phyloP scores from a whole-genome alignment of 352 stramenopile genomes.

The Pythium vanterpoolii region DNA sequence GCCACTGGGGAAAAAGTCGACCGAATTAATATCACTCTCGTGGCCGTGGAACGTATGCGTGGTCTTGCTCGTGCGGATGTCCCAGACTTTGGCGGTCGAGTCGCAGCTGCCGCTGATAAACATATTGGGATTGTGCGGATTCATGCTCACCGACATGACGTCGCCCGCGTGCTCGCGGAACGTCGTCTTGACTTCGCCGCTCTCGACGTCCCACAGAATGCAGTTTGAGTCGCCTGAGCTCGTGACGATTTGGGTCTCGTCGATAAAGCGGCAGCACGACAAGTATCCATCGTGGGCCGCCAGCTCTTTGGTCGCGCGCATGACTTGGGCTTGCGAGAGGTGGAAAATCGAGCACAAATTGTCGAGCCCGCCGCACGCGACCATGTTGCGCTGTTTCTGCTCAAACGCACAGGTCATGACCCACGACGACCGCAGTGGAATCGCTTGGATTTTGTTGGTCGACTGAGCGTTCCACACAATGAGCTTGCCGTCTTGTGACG shows the following conservation, averaged over 20 bases:
- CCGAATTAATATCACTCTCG: constrained; percentile 98
- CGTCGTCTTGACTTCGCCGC: constrained; percentile 89
- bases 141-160: constrained; percentile 96
- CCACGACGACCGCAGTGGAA: constrained; percentile 96
- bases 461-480: constrained; percentile 98
- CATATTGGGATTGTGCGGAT: constrained; percentile 93
- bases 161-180: constrained; percentile 98
- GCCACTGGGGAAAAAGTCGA: constrained; percentile 97
- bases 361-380: constrained; percentile 98
- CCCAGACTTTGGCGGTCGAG: constrained; percentile 97
- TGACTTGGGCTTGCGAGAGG: constrained; percentile 86
- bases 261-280: constrained; percentile 97
- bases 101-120: constrained; percentile 98
- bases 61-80: constrained; percentile 94
- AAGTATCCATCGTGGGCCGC: constrained; percentile 98
- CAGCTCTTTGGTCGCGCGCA: constrained; percentile 93
- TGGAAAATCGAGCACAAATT: constrained; percentile 99
- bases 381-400: constrained; percentile 95
- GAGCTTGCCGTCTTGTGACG: constrained; percentile 98
- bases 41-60: constrained; percentile 97
- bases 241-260: constrained; percentile 93
- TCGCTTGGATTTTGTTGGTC: constrained; percentile 97
- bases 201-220: constrained; percentile 99
- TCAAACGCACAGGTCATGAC: constrained; percentile 99
- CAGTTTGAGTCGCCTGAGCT: constrained; percentile 97